Evolutionary conservation across 139 green algal genomes (phyloP).

Genomic region (Microglena sp.): DNA sequence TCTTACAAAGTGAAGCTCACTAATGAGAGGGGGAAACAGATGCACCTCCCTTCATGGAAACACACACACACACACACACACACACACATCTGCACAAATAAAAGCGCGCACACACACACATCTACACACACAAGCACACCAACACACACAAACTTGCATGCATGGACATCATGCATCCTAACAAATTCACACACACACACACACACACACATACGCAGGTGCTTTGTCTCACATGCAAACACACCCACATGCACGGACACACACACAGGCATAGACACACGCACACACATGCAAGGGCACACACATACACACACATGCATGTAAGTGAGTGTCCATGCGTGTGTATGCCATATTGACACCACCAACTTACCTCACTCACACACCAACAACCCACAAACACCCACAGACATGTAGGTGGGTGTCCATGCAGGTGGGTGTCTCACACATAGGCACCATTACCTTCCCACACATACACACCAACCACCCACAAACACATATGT

Average conservation of each 20-base stretch:
- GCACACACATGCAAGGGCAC: constrained; percentile 97
- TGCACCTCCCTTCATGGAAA: neutral
- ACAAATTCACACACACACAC: neutral
- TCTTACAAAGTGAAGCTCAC: neutral
- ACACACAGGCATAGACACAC: constrained; percentile 77
- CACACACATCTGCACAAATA: neutral
- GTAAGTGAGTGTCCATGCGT: neutral
- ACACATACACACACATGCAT: constrained; percentile 51
- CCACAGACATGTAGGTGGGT: no score
- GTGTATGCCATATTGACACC: neutral
- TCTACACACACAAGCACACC: neutral
- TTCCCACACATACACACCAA: no score
- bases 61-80: neutral
- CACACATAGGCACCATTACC: no score
- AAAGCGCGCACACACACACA: neutral
- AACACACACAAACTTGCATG: neutral
- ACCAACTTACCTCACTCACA: neutral
- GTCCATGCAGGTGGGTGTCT: no score
- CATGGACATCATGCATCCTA: no score
- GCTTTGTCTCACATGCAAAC: constrained; percentile 86
- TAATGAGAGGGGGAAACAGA: neutral
- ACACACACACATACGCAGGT: constrained; percentile 35
- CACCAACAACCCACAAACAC: no score
- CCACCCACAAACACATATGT: no score
- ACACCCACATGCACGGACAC: constrained; percentile 93